phyloP scores from a whole-genome alignment of 306 rosid genomes.

The Fragaria vesca region DNA sequence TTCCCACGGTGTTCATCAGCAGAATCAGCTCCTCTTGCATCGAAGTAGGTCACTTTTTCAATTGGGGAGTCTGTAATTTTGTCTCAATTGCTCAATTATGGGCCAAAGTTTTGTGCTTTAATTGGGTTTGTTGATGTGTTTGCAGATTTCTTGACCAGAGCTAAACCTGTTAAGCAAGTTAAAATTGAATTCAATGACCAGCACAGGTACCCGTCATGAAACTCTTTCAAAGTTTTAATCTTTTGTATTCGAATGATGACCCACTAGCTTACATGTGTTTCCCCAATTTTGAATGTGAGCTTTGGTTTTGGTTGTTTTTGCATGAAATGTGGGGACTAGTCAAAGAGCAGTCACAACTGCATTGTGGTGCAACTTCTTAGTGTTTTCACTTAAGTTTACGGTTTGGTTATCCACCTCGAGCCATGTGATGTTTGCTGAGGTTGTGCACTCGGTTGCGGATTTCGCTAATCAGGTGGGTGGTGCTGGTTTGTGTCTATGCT shows the following conservation, averaged over 20 bases:
- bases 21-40: constrained; percentile 25
- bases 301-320: background rate
- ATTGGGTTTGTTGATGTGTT: background rate
- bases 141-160: constrained; percentile 73
- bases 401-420: constrained; percentile 83
- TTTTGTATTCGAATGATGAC: background rate
- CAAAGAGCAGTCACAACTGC: constrained; percentile 95
- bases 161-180: constrained; percentile 56
- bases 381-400: constrained; percentile 94
- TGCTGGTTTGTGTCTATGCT: background rate
- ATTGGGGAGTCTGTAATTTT: background rate
- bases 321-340: constrained; percentile 41
- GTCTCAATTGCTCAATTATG: background rate
- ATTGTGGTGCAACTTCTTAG: constrained; percentile 96
- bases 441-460: constrained; percentile 86
- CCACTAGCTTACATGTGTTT: too few species aligned
- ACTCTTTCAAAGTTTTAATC: background rate
- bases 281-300: background rate
- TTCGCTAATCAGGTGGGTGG: constrained; percentile 84
- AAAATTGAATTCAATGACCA: constrained; percentile 62
- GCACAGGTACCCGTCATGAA: constrained; percentile 51
- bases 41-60: constrained; percentile 42
- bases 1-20: constrained; percentile 24
- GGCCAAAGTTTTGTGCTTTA: constrained; percentile 4
- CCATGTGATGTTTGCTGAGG: constrained; percentile 95